Evolutionary conservation across 2,329 filamentous ascomycete species (phyloP), one percentile per base, ranked within the genome.

Genomic region (Alternaria triticina): DNA sequence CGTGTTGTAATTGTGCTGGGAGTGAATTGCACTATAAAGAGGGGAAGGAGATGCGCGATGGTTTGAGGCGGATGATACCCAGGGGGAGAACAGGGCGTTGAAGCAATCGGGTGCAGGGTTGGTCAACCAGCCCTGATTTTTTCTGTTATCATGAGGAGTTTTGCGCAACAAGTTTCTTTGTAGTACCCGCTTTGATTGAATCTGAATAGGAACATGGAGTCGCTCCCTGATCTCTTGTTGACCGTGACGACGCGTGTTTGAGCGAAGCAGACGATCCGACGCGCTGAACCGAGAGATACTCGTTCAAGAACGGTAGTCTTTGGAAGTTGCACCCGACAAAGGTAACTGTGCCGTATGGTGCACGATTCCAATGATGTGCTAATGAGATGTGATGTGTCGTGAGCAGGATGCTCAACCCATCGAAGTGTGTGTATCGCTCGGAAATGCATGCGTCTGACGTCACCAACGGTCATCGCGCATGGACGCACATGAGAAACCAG

Each of bases 11-110:
- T 33, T 7, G 40, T 13, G 22, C 2, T 43, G 44, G 27, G 23
- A 13, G 3, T 17, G 25, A 17, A 11, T 8, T 13, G n/a, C 17
- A 52, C 20, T 17, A 20, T n/a, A 13, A 23, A 33, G 13, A n/a
- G 8, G 25, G 15, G 23, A 36, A 22, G 28, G 15, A 15, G 22
- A 8, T 17, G 54, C 27, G 10, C 12, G 30, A 40, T 52, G 27
- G 23, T 30, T 15, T 22, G 17, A 47, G 11, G 23, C 54, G 6
- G 55, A 58, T 68, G 62, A 69, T 69, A 69, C 66, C 60, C 60
- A 58, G 20, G 23, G 4, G 47, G n/a, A 46, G 27, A 9, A 27
- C 10, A 20, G 28, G 30, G 5, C 20, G 30, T 23, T 52, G 30
- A n/a, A 40, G 49, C 20, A 20, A 33, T 20, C 28, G 47, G 11